Conservation (phyloP, 306 rosid species). For the Abrus pulchellus region DNA sequence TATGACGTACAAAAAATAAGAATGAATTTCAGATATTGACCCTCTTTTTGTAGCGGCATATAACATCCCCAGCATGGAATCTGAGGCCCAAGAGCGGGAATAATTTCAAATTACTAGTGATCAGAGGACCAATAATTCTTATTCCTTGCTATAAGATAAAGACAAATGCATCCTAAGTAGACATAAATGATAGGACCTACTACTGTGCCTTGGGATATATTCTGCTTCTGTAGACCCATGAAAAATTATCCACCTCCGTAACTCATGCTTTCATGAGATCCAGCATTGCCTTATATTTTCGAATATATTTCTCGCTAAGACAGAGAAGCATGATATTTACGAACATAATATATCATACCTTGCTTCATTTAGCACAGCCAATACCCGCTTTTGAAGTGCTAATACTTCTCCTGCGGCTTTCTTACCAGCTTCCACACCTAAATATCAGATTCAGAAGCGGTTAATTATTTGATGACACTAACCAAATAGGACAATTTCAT, state of each 20-base stretch:
- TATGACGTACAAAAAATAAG: background rate
- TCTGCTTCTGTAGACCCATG: background rate
- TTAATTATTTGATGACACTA: slow-evolving; percentile 17
- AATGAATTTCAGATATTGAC: background rate
- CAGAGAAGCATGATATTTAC: slow-evolving; percentile 22
- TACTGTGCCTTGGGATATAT: background rate
- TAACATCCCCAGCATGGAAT: background rate
- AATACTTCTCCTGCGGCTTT: slow-evolving; percentile 94
- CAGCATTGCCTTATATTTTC: background rate
- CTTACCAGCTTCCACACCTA: slow-evolving; percentile 91
- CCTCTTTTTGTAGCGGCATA: background rate
- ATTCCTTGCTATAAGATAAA: background rate
- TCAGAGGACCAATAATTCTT: slow-evolving; percentile 1
- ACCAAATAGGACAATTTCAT: background rate
- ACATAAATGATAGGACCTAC: background rate
- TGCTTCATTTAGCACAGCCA: slow-evolving; percentile 84
- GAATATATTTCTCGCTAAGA: slow-evolving; percentile 17
- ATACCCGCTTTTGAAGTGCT: slow-evolving; percentile 91
- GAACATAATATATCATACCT: slow-evolving; percentile 57
- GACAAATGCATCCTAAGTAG: background rate
- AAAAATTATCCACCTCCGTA: background rate
- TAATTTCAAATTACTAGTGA: background rate
- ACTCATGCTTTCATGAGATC: slow-evolving; percentile 24
- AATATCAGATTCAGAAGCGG: slow-evolving; percentile 39
- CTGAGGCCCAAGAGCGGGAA: background rate